A percentile compares a stretch with the other conserved stretches of the same genome.
Evolutionary conservation across 2,329 filamentous ascomycete species (phyloP).

Genomic region (Xylariaceae sp.): DNA sequence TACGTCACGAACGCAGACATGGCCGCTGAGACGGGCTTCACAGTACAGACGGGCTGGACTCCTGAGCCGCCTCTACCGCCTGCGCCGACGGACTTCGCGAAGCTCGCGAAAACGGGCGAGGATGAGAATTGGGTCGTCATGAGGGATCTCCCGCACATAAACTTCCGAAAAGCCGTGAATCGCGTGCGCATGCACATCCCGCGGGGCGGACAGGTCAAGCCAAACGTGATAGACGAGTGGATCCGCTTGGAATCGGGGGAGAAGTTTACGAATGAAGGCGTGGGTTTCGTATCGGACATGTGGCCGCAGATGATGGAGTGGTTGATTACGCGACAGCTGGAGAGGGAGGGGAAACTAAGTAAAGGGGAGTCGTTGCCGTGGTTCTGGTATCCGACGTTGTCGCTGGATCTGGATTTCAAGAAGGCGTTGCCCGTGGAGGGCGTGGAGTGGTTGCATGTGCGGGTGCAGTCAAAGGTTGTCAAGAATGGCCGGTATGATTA

Average conservation of each 20-base stretch:
- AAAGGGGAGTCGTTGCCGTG: conserved; percentile 3
- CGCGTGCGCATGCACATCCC: conserved; percentile 26
- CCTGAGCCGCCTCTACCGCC: conserved; percentile 36
- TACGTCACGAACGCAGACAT: conserved; percentile 64
- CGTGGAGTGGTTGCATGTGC: conserved; percentile 61
- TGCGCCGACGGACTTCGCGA: conserved; percentile 23
- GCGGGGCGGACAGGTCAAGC: conserved; percentile 20
- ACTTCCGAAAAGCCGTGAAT: conserved; percentile 26
- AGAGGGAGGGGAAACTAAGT: neutral
- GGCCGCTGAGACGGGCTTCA: conserved; percentile 50
- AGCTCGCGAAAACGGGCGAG: conserved; percentile 26
- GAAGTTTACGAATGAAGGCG: conserved; percentile 23
- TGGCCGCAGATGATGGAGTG: conserved; percentile 30
- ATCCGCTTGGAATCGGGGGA: conserved; percentile 28
- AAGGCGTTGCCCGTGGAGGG: conserved; percentile 60
- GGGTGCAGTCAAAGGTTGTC: conserved; percentile 37
- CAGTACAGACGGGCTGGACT: conserved; percentile 45
- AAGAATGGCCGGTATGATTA: conserved; percentile 27
- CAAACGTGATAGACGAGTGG: conserved; percentile 30
- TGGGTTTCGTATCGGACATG: conserved; percentile 30
- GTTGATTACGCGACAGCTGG: conserved; percentile 12
- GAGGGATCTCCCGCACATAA: conserved; percentile 21
- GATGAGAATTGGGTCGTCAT: conserved; percentile 24
- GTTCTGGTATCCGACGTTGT: conserved; percentile 63
- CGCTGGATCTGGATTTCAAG: conserved; percentile 66